Evolutionary conservation across 2,329 filamentous ascomycete genomes (phyloP).

Genomic region (Aspergillus sp.): DNA sequence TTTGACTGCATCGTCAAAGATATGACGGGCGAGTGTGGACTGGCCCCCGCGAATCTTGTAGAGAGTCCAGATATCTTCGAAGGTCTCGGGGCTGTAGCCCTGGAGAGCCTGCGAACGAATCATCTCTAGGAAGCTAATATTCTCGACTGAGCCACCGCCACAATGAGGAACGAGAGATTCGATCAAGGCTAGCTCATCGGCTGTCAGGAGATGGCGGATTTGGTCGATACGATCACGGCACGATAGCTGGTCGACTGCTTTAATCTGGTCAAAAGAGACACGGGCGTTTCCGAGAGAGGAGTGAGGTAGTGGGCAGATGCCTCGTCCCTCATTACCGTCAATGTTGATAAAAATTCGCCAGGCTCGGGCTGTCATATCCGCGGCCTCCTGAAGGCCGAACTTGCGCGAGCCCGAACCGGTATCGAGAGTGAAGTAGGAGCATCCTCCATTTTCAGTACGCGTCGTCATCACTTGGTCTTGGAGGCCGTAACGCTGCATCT

Average conservation of each 20-base stretch:
- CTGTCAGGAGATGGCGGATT: neutral
- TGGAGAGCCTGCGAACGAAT: constrained; percentile 28
- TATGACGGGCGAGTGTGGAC: constrained; percentile 10
- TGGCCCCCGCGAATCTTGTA: constrained; percentile 25
- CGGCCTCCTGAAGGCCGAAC: too few species aligned
- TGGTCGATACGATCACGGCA: neutral
- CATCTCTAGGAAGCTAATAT: constrained; percentile 22
- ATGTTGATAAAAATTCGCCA: neutral
- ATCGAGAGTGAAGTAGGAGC: neutral
- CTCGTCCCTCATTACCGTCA: neutral
- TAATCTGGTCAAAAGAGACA: too few species aligned
- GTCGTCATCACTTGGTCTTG: too few species aligned
- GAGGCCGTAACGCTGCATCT: too few species aligned
- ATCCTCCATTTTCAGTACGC: too few species aligned
- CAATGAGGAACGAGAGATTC: neutral
- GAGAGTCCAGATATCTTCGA: neutral
- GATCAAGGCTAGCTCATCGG: neutral
- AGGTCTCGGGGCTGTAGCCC: constrained; percentile 17
- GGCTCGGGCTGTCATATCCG: neutral
- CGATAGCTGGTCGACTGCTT: neutral
- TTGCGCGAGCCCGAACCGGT: too few species aligned
- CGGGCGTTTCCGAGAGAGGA: neutral
- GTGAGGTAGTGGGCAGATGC: neutral
- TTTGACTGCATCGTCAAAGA: neutral
- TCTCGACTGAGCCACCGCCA: constrained; percentile 6